Conservation (phyloP, 805 yeast genomes). For the Kazachstania taianensis region DNA sequence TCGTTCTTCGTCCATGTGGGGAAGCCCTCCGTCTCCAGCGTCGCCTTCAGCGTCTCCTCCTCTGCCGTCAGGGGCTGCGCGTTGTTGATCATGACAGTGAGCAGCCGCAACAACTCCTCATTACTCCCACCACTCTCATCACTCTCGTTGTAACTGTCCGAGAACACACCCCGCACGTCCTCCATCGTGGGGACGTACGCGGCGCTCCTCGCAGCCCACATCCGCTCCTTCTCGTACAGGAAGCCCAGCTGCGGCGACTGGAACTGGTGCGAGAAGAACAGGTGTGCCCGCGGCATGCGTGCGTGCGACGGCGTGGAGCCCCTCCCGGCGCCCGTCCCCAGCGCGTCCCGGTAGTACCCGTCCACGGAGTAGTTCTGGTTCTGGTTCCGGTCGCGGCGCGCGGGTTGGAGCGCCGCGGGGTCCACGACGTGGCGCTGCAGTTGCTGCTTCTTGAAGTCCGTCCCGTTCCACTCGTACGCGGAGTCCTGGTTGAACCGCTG, state of each 20-base stretch:
- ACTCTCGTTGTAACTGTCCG: slow-evolving; percentile 31
- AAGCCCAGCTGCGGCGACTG: slow-evolving; percentile 68
- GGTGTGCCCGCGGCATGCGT: slow-evolving; percentile 74
- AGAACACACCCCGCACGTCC: slow-evolving; percentile 36
- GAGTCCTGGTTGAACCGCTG: slow-evolving; percentile 66
- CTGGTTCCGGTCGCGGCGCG: slow-evolving; percentile 74
- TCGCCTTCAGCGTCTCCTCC: slow-evolving; percentile 54
- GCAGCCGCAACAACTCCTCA: slow-evolving; percentile 41
- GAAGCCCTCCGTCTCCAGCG: slow-evolving; percentile 57
- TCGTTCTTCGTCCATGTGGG: slow-evolving; percentile 81
- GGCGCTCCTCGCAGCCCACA: slow-evolving; percentile 59
- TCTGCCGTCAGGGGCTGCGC: slow-evolving; percentile 78
- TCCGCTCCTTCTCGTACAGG: slow-evolving; percentile 71
- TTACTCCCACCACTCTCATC: slow-evolving; percentile 31
- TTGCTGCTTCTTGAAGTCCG: slow-evolving; percentile 62
- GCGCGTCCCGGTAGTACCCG: slow-evolving; percentile 71
- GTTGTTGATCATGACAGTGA: slow-evolving; percentile 63
- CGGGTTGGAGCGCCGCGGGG: slow-evolving; percentile 72
- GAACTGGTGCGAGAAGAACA: slow-evolving; percentile 84
- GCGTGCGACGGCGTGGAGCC: slow-evolving; percentile 47
- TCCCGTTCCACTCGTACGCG: slow-evolving; percentile 85
- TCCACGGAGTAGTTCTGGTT: slow-evolving; percentile 82
- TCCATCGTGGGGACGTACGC: slow-evolving; percentile 56
- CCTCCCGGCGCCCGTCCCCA: slow-evolving; percentile 57
- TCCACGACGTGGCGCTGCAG: slow-evolving; percentile 38